Evolutionary conservation across 1,284 basidiomycete genomes (phyloP).

Genomic region (Malassezia restricta): DNA sequence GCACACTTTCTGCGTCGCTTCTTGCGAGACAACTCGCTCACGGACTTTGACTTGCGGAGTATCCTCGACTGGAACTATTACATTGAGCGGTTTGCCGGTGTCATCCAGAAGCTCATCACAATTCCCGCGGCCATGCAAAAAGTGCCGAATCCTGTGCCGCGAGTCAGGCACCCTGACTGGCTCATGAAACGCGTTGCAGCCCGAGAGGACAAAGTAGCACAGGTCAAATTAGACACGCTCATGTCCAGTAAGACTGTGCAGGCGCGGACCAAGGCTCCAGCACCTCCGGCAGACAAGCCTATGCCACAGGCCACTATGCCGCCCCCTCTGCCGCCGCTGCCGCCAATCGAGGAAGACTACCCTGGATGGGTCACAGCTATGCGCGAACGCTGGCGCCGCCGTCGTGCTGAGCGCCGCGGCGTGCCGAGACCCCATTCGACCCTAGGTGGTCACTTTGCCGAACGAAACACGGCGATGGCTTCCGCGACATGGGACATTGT

Average conservation of each 20-base stretch:
- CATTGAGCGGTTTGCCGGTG: slow-evolving; percentile 90
- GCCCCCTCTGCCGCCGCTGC: slow-evolving; percentile 19
- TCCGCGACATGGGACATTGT: slow-evolving; percentile 80
- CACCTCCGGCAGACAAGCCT: not conserved
- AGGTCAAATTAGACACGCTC: slow-evolving; percentile 62
- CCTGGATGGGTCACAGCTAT: slow-evolving; percentile 67
- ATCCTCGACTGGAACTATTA: slow-evolving; percentile 99
- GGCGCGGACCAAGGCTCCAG: not conserved
- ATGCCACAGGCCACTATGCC: not conserved
- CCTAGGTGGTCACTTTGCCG: slow-evolving; percentile 61
- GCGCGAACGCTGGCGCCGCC: slow-evolving; percentile 66
- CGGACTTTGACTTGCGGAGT: slow-evolving; percentile 78
- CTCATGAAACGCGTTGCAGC: slow-evolving; percentile 78
- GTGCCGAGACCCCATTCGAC: slow-evolving; percentile 1
- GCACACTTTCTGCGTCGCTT: slow-evolving; percentile 83
- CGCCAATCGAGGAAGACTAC: slow-evolving; percentile 53
- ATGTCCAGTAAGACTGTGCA: slow-evolving; percentile 1
- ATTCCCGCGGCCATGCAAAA: slow-evolving; percentile 98
- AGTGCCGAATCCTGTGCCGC: slow-evolving; percentile 86
- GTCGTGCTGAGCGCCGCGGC: slow-evolving; percentile 50
- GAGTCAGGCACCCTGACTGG: slow-evolving; percentile 96
- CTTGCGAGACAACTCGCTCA: slow-evolving; percentile 81
- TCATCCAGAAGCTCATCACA: slow-evolving; percentile 97
- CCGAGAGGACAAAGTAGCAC: slow-evolving; percentile 88
- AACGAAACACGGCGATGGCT: slow-evolving; percentile 56